phyloP scores from a whole-genome alignment of 2,329 filamentous ascomycete species.

The Furcasterigmium furcatum region DNA sequence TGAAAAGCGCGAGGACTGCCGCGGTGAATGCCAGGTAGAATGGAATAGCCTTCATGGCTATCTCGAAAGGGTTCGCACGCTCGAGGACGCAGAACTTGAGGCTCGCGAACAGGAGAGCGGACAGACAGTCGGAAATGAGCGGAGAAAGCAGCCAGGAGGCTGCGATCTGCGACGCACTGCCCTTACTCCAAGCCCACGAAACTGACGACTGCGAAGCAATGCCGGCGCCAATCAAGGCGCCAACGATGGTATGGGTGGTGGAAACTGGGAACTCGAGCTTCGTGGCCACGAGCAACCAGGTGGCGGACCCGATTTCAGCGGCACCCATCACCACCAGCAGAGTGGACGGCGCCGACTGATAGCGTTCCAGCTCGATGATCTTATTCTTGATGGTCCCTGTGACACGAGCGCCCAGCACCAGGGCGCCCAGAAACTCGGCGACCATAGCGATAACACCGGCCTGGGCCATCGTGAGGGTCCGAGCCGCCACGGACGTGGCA shows the following conservation, averaged over 20 bases:
- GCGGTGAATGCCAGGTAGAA: constrained; percentile 20
- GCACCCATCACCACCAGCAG: constrained; percentile 10
- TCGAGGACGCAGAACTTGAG: constrained; percentile 12
- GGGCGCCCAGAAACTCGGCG: constrained; percentile 50
- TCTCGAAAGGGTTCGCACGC: constrained; percentile 13
- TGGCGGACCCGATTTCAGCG: constrained; percentile 10
- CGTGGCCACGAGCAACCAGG: constrained; percentile 10
- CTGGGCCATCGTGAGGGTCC: constrained; percentile 48
- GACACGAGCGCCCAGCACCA: constrained; percentile 43
- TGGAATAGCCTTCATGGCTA: constrained; percentile 14
- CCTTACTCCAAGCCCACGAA: constrained; percentile 13
- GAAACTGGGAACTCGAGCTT: no score
- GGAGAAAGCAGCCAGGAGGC: constrained; percentile 17
- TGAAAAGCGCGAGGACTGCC: constrained; percentile 15
- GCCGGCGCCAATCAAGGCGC: constrained; percentile 10
- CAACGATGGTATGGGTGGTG: constrained; percentile 10
- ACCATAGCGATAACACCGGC: constrained; percentile 43
- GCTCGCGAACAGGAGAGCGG: constrained; percentile 11
- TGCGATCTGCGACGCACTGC: constrained; percentile 16
- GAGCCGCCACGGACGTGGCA: constrained; percentile 47
- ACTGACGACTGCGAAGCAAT: constrained; percentile 25
- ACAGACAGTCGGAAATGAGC: constrained; percentile 11
- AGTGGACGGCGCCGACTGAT: constrained; percentile 18
- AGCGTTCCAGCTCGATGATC: constrained; percentile 34
- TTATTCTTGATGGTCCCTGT: constrained; percentile 38